Evolutionary conservation across 1,284 basidiomycete genomes (phyloP).

Genomic region (Puccinia hordei): DNA sequence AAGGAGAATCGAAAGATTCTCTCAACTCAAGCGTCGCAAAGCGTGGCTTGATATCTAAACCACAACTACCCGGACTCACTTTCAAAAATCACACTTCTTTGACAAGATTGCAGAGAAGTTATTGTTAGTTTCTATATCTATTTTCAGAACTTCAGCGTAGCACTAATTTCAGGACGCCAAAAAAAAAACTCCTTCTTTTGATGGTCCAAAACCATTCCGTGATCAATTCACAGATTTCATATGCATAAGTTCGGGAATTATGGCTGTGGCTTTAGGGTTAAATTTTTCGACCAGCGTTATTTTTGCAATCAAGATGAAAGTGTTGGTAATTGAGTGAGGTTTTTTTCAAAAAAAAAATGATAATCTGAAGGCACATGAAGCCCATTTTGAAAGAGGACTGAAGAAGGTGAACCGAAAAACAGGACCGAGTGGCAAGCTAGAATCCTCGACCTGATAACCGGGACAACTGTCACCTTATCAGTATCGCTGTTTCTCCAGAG

Average conservation of each 20-base stretch:
- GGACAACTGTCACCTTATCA: not conserved
- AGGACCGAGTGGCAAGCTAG: not conserved
- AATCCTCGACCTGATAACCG: not conserved
- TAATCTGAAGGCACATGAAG: not conserved
- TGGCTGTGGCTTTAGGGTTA: not conserved
- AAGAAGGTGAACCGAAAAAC: not conserved
- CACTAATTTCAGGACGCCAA: not conserved
- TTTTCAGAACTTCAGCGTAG: not conserved
- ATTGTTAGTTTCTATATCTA: not conserved
- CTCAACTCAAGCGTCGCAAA: not conserved
- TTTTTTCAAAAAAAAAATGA: no score
- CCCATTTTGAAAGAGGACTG: not conserved
- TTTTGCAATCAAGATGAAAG: not conserved
- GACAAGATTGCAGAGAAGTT: constrained; percentile 7
- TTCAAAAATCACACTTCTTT: not conserved
- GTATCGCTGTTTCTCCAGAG: not conserved
- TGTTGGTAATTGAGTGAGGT: not conserved
- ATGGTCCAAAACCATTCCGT: not conserved
- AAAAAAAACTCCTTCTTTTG: not conserved
- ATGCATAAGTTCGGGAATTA: not conserved
- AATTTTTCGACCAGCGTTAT: not conserved
- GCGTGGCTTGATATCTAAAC: not conserved
- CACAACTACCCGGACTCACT: not conserved
- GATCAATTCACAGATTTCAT: not conserved
- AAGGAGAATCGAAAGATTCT: not conserved